These are phyloP conservation scores for Eucommia ulmoides DNA, from an alignment of 257 asterid genomes.

Conservation along the genomic window DNA sequence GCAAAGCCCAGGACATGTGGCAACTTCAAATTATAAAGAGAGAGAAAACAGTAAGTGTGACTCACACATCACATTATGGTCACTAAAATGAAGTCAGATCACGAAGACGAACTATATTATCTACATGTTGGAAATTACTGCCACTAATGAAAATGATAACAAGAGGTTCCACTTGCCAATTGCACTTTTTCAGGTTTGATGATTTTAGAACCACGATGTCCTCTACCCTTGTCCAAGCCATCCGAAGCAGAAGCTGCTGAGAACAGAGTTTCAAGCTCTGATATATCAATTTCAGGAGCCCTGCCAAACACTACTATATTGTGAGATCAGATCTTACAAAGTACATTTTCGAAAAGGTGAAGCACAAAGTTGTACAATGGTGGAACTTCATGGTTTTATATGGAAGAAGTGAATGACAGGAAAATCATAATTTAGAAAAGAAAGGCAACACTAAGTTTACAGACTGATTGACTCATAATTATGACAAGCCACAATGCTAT, in stretches of 20 bases:
- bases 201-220: constrained; percentile 64
- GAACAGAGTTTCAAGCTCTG: constrained; percentile 95
- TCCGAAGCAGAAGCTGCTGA: constrained; percentile 91
- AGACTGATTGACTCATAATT: too few relatives aligned
- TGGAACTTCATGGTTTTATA: too few relatives aligned
- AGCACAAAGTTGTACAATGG: too few relatives aligned
- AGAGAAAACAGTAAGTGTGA: neutral
- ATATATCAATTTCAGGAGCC: constrained; percentile 94
- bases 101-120: constrained; percentile 8
- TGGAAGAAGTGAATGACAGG: too few relatives aligned
- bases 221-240: constrained; percentile 53
- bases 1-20: neutral
- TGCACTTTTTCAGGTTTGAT: constrained; percentile 95
- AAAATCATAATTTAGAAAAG: too few relatives aligned
- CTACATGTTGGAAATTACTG: neutral
- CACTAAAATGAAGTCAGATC: neutral
- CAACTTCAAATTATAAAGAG: neutral
- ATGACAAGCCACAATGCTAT: too few relatives aligned
- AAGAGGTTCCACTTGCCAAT: constrained; percentile 40
- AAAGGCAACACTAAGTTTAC: too few relatives aligned
- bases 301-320: constrained; percentile 20
- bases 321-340: constrained; percentile 24
- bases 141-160: neutral
- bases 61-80: neutral
- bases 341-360: too few relatives aligned